These are phyloP conservation scores for Laburnicola sp. DNA, from an alignment of 2,329 filamentous ascomycete genomes.

Conservation along the genomic window DNA sequence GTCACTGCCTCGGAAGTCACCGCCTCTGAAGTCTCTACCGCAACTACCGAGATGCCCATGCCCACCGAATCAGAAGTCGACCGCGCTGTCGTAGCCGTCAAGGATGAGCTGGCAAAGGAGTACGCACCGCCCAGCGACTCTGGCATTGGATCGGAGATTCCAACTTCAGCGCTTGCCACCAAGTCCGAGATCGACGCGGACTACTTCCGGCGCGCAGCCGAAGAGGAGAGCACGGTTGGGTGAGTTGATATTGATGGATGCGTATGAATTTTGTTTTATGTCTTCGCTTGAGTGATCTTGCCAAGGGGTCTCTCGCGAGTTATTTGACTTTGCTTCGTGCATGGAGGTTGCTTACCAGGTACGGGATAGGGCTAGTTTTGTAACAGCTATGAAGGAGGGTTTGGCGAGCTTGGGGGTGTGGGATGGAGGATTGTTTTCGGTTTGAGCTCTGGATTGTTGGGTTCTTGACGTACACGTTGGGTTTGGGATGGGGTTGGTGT, in stretches of 20 bases:
- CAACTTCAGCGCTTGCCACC: constrained; percentile 33
- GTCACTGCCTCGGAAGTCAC: constrained; percentile 21
- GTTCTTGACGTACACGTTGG: too few species aligned
- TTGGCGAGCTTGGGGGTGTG: not conserved
- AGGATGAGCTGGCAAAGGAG: constrained; percentile 33
- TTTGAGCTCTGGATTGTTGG: too few species aligned
- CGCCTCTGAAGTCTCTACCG: constrained; percentile 25
- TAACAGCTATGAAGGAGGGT: not conserved
- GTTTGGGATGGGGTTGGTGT: too few species aligned
- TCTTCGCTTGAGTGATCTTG: too few species aligned
- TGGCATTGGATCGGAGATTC: constrained; percentile 44
- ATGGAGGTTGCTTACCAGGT: not conserved
- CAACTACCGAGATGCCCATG: constrained; percentile 21
- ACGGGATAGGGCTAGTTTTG: not conserved
- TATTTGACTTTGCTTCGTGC: not conserved
- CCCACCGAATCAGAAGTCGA: constrained; percentile 40
- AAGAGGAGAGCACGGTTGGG: constrained; percentile 44
- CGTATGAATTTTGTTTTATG: too few species aligned
- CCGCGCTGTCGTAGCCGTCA: constrained; percentile 35
- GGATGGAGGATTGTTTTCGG: not conserved
- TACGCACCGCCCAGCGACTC: constrained; percentile 38
- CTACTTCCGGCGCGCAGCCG: constrained; percentile 42
- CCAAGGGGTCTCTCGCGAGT: not conserved
- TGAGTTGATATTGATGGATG: constrained; percentile 14
- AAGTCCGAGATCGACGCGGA: constrained; percentile 35